These are phyloP conservation scores for Coffea eugenioides DNA, from an alignment of 257 asterid species.

Conservation along the genomic window DNA sequence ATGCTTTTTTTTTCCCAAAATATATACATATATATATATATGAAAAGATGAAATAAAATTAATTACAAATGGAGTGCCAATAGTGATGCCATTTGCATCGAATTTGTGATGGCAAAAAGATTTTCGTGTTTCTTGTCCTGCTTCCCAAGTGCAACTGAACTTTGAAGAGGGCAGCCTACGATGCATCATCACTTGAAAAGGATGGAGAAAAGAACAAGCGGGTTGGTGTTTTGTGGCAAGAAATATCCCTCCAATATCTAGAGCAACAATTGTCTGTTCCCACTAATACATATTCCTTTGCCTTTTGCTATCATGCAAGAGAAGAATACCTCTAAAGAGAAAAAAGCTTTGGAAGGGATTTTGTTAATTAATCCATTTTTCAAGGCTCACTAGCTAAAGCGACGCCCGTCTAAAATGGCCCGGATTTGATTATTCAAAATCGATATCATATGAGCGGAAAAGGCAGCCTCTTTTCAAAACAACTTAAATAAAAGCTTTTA, in stretches of 20 bases:
- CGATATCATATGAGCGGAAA: constrained; percentile 12
- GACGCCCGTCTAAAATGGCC: constrained; percentile 15
- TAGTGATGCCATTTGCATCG: background rate
- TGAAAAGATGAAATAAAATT: too few relatives aligned
- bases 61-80: too few relatives aligned
- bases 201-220: background rate
- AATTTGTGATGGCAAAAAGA: background rate
- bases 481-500: constrained; percentile 12
- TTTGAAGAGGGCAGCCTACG: background rate
- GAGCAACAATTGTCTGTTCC: background rate
- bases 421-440: constrained; percentile 17
- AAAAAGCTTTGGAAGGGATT: background rate
- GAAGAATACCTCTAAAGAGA: background rate
- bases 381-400: background rate
- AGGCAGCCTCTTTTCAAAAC: constrained; percentile 2
- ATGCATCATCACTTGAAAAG: background rate
- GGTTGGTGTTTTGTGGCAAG: too few relatives aligned
- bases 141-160: background rate
- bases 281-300: background rate
- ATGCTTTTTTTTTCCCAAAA: too few relatives aligned
- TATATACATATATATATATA: too few relatives aligned
- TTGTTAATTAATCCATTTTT: too few relatives aligned
- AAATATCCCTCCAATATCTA: background rate
- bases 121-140: background rate
- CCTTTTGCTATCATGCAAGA: background rate